Evolutionary conservation across 2,329 filamentous ascomycete genomes (phyloP).

Genomic region (Colletotrichum caudatum): DNA sequence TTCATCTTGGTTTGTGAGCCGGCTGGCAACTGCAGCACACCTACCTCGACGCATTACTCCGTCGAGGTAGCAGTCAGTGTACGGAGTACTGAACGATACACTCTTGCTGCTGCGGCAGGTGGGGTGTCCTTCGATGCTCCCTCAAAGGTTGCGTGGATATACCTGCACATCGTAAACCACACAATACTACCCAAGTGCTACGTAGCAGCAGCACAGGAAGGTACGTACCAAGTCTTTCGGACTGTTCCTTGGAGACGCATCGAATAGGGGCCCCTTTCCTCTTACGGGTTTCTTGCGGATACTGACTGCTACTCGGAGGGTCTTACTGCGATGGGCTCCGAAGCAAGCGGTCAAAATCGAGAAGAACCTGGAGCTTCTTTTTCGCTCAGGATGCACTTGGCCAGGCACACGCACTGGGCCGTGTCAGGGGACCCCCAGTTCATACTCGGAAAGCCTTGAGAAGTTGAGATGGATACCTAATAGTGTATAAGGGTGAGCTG

Average conservation of each 20-base stretch:
- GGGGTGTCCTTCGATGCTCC: not conserved
- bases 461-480: not conserved
- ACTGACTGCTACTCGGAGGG: not conserved
- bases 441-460: constrained; percentile 15
- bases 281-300: not conserved
- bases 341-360: constrained; percentile 7
- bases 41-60: not conserved
- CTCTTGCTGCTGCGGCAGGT: not conserved
- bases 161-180: too few species aligned
- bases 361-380: not conserved
- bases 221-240: not conserved
- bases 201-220: too few species aligned
- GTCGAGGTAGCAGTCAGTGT: too few species aligned
- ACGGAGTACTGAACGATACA: not conserved
- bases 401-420: not conserved
- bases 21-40: constrained; percentile 3
- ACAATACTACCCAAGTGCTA: too few species aligned
- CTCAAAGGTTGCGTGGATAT: not conserved
- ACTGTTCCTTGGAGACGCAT: not conserved
- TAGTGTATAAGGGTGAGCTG: constrained; percentile 14
- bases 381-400: not conserved
- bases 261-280: constrained; percentile 1
- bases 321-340: not conserved
- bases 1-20: not conserved
- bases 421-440: constrained; percentile 18